Evolutionary conservation across 192 early-diverging fungal genomes (phyloP).

Genomic region (Linnemannia elongata): DNA sequence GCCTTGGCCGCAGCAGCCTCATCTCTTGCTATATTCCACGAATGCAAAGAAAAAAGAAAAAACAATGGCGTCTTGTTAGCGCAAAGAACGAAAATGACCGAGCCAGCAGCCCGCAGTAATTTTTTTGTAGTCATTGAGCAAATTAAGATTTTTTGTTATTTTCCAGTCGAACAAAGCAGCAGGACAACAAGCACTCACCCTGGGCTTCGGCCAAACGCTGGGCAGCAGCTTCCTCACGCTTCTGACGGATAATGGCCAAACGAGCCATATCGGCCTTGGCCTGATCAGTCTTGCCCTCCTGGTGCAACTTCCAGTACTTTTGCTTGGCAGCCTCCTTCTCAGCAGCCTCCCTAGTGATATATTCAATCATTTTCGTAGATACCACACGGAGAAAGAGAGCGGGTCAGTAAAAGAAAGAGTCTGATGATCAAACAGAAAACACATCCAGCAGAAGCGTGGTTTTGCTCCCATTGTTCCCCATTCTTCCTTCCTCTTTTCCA

Average conservation of each 20-base stretch:
- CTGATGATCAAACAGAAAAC: neutral
- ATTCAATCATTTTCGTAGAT: neutral
- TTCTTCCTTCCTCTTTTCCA: neutral
- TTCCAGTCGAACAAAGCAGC: neutral
- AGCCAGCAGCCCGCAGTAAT: constrained; percentile 2
- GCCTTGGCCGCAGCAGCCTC: constrained; percentile 58
- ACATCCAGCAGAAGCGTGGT: neutral
- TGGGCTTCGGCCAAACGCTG: constrained; percentile 61
- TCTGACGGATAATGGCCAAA: constrained; percentile 62
- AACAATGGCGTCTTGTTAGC: neutral
- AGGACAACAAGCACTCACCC: constrained; percentile 31
- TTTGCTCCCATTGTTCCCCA: neutral
- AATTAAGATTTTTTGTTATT: constrained; percentile 5
- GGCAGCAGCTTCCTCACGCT: constrained; percentile 66
- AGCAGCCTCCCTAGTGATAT: constrained; percentile 59
- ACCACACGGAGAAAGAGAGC: neutral
- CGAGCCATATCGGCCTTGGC: constrained; percentile 66
- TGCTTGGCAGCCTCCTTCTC: constrained; percentile 65
- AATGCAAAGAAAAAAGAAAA: neutral
- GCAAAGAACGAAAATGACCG: neutral
- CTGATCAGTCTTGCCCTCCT: constrained; percentile 68
- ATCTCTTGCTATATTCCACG: constrained; percentile 25
- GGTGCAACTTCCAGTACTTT: constrained; percentile 66
- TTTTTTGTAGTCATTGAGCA: neutral
- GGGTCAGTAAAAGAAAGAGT: neutral